phyloP scores from a whole-genome alignment of 805 yeast genomes.

The Ogataea saltuana region DNA sequence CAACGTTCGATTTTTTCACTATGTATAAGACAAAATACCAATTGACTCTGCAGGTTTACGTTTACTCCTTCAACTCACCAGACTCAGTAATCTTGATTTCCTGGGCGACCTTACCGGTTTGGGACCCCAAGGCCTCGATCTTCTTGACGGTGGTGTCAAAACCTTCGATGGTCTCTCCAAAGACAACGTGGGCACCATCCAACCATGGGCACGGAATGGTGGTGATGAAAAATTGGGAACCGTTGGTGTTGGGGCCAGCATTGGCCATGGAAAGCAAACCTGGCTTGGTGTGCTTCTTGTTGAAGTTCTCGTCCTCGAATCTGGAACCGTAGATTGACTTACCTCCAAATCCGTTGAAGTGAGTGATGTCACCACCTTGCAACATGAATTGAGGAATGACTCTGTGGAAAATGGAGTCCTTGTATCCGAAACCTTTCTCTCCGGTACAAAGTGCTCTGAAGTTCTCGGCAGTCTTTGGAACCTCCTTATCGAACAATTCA shows the following conservation, averaged over 20 bases:
- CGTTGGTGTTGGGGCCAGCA: slow-evolving; percentile 98
- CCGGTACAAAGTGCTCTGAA: slow-evolving; percentile 90
- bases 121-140: slow-evolving; percentile 65
- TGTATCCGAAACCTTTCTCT: slow-evolving; percentile 90
- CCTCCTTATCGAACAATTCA: slow-evolving; percentile 85
- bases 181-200: slow-evolving; percentile 93
- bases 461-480: slow-evolving; percentile 95
- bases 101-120: slow-evolving; percentile 47
- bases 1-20: neutral
- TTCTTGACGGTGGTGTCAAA: slow-evolving; percentile 79
- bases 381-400: slow-evolving; percentile 95
- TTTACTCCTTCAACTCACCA: slow-evolving; percentile 51
- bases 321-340: slow-evolving; percentile 78
- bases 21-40: slow-evolving; percentile 1
- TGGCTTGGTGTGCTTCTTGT: slow-evolving; percentile 73
- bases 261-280: slow-evolving; percentile 93
- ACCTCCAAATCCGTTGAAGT: slow-evolving; percentile 91
- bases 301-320: slow-evolving; percentile 77
- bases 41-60: neutral
- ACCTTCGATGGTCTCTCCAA: slow-evolving; percentile 90
- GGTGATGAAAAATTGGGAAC: slow-evolving; percentile 96
- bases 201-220: slow-evolving; percentile 86
- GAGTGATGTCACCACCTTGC: slow-evolving; percentile 90
- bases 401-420: slow-evolving; percentile 88
- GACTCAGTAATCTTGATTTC: slow-evolving; percentile 54